Conservation (phyloP, 1,284 basidiomycete genomes). For the Sporisorium sorghi region DNA sequence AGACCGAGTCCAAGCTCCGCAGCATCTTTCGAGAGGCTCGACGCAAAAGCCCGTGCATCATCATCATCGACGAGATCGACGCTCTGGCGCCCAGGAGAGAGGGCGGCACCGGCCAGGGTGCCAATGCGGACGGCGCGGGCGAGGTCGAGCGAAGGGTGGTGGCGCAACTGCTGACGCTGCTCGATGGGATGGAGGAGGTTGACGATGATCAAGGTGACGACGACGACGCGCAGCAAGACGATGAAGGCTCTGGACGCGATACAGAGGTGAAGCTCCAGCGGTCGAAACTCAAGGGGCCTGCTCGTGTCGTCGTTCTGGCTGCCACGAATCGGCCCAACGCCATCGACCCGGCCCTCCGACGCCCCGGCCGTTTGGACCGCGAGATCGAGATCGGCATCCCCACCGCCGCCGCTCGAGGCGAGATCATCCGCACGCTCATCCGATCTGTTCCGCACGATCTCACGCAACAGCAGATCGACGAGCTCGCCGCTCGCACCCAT, state of each 20-base stretch:
- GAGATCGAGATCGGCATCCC: constrained; percentile 98
- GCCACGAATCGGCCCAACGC: constrained; percentile 98
- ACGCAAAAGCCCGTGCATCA: constrained; percentile 80
- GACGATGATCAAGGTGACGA: constrained; percentile 64
- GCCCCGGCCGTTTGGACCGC: constrained; percentile 94
- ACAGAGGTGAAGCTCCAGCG: neutral
- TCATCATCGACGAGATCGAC: constrained; percentile 96
- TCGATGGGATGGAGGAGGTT: constrained; percentile 82
- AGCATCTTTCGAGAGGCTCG: constrained; percentile 89
- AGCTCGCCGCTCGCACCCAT: constrained; percentile 83
- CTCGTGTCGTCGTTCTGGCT: constrained; percentile 91
- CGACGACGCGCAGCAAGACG: constrained; percentile 17
- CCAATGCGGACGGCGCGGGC: constrained; percentile 59
- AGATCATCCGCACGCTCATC: constrained; percentile 86
- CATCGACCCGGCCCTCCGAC: constrained; percentile 91
- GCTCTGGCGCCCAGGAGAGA: constrained; percentile 91
- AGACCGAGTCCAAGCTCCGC: constrained; percentile 90
- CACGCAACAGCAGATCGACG: constrained; percentile 74
- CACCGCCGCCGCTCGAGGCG: constrained; percentile 81
- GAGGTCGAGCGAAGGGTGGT: constrained; percentile 97
- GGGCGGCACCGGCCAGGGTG: constrained; percentile 83
- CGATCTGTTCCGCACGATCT: constrained; percentile 83
- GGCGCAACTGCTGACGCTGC: constrained; percentile 90
- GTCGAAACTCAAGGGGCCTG: neutral
- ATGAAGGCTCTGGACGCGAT: constrained; percentile 64